These are phyloP conservation scores for Kregervanrija pseudodelftensis DNA, from an alignment of 805 yeast genomes.

Conservation along the genomic window DNA sequence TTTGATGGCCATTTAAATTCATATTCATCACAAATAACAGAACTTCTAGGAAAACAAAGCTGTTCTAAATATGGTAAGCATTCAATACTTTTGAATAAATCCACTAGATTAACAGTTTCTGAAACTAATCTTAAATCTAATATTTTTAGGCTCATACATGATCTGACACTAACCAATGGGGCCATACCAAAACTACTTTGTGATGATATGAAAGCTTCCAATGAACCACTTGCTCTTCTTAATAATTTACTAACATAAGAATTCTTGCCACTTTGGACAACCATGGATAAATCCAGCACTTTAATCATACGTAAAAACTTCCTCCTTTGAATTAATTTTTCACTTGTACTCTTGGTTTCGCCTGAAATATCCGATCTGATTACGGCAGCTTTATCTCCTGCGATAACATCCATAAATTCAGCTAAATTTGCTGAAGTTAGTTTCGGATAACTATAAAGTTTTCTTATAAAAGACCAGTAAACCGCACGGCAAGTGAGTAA, in stretches of 20 bases:
- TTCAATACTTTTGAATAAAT: slow-evolving; percentile 68
- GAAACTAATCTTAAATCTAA: slow-evolving; percentile 82
- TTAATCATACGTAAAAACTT: slow-evolving; percentile 53
- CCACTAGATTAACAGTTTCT: slow-evolving; percentile 79
- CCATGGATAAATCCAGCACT: slow-evolving; percentile 64
- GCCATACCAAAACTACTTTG: slow-evolving; percentile 92
- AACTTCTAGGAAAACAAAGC: slow-evolving; percentile 82
- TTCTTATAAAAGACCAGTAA: slow-evolving; percentile 53
- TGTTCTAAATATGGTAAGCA: slow-evolving; percentile 58
- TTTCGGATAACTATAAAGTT: slow-evolving; percentile 56
- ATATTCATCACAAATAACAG: slow-evolving; percentile 60
- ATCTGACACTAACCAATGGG: slow-evolving; percentile 73
- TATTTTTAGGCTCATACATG: slow-evolving; percentile 56
- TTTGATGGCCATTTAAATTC: slow-evolving; percentile 74
- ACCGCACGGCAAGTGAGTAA: slow-evolving; percentile 56
- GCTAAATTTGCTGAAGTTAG: slow-evolving; percentile 63
- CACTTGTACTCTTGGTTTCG: background rate
- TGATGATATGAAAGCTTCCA: slow-evolving; percentile 77
- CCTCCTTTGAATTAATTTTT: slow-evolving; percentile 5
- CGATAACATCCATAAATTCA: slow-evolving; percentile 51
- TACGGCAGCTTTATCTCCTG: slow-evolving; percentile 14
- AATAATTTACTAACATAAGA: slow-evolving; percentile 80
- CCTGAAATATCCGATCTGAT: slow-evolving; percentile 2
- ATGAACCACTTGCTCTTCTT: slow-evolving; percentile 61
- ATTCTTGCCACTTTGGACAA: slow-evolving; percentile 87